Percentiles rank a stretch among this genome's conserved stretches.
Evolutionary conservation across 1,284 basidiomycete genomes (phyloP).

Genomic region (Moesziomyces sp.): DNA sequence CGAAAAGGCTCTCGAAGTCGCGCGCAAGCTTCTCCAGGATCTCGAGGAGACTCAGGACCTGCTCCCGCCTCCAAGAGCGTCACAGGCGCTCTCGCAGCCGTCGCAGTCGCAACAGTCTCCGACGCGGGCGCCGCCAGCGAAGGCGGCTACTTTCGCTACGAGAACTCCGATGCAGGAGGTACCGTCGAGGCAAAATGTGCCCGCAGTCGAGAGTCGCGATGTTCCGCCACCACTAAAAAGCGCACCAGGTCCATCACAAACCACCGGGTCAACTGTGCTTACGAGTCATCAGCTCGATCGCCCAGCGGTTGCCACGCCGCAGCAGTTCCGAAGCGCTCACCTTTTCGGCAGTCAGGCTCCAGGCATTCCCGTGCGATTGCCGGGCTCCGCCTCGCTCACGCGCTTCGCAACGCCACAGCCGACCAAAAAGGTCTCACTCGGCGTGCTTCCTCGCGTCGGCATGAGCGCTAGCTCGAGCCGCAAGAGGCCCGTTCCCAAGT

Average conservation of each 20-base stretch:
- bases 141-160: background rate
- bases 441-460: slow-evolving; percentile 38
- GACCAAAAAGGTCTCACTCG: slow-evolving; percentile 40
- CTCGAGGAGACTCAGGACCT: slow-evolving; percentile 19
- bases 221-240: background rate
- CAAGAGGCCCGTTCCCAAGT: slow-evolving; percentile 34
- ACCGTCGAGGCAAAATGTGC: slow-evolving; percentile 9
- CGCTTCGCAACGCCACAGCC: slow-evolving; percentile 34
- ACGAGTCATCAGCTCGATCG: slow-evolving; percentile 6
- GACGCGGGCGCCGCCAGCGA: slow-evolving; percentile 3
- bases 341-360: slow-evolving; percentile 4
- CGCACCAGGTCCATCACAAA: background rate
- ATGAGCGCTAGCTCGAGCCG: slow-evolving; percentile 22
- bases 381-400: slow-evolving; percentile 4
- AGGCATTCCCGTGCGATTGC: slow-evolving; percentile 19
- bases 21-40: slow-evolving; percentile 30
- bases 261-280: background rate
- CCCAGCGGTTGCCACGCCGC: slow-evolving; percentile 20
- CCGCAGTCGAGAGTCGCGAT: background rate
- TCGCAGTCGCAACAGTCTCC: slow-evolving; percentile 3
- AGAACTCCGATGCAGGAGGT: slow-evolving; percentile 28
- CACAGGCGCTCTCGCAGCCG: slow-evolving; percentile 16
- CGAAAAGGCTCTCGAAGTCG: slow-evolving; percentile 29
- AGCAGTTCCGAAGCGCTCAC: slow-evolving; percentile 7
- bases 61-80: slow-evolving; percentile 6